Percentiles rank a stretch among this genome's conserved stretches.
Conservation (phyloP, 2,329 filamentous ascomycete species). For the Albophoma yamanashiensis region DNA sequence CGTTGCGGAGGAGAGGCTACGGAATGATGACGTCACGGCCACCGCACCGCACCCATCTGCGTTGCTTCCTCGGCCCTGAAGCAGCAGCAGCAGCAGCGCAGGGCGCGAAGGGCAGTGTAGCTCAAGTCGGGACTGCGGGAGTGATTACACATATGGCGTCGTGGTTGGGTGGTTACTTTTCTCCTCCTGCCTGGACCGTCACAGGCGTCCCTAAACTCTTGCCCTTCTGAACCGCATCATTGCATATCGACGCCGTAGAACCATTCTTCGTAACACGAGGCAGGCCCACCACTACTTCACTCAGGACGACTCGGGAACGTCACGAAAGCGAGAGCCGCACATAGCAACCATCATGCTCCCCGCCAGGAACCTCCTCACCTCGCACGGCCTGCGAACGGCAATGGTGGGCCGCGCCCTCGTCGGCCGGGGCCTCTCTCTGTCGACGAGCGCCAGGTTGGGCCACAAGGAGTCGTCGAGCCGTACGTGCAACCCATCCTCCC, state of each 20-base stretch:
- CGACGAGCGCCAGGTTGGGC: conserved; percentile 15
- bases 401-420: conserved; percentile 10
- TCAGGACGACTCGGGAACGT: not conserved
- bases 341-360: not conserved
- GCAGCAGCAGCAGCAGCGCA: not conserved
- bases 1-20: not conserved
- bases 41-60: not conserved
- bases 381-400: conserved; percentile 14
- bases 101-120: not conserved
- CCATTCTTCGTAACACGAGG: not conserved
- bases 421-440: conserved; percentile 14
- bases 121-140: not conserved
- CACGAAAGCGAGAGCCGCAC: not conserved
- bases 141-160: not conserved
- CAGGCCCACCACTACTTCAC: not conserved
- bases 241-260: not conserved
- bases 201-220: not conserved
- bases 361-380: not conserved
- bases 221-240: not conserved
- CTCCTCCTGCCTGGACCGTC: not conserved
- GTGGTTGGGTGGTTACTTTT: not conserved
- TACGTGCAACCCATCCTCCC: conserved; percentile 10
- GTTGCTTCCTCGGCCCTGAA: not conserved
- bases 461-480: conserved; percentile 27
- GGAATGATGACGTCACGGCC: conserved; percentile 5